A percentile compares a stretch with the other conserved stretches of the same genome.
Evolutionary conservation across 1,139 yeast species (phyloP).

Genomic region (Geotrichum citri-aurantii): DNA sequence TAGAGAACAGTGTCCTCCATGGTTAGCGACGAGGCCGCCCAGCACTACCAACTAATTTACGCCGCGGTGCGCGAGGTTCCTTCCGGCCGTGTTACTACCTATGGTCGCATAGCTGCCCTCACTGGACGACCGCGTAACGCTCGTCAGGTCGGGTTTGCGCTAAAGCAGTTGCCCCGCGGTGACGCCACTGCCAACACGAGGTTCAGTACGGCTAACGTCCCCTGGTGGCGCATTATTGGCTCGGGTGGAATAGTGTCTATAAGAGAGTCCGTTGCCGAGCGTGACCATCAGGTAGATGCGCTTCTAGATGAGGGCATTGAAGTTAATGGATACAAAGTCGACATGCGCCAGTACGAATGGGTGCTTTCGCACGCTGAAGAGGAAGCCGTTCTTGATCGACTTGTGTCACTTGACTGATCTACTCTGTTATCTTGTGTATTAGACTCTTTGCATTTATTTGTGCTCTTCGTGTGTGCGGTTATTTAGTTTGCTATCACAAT

Average conservation of each 20-base stretch:
- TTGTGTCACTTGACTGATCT: background rate
- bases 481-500: no score
- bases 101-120: constrained; percentile 60
- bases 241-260: constrained; percentile 58
- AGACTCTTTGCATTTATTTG: background rate
- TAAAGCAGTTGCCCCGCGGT: constrained; percentile 45
- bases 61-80: constrained; percentile 52
- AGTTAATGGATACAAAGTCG: constrained; percentile 38
- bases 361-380: constrained; percentile 41
- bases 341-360: constrained; percentile 56
- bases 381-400: constrained; percentile 3
- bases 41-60: constrained; percentile 60
- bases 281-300: constrained; percentile 43
- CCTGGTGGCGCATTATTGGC: constrained; percentile 78
- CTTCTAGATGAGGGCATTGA: constrained; percentile 50
- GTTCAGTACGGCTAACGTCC: constrained; percentile 42
- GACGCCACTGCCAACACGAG: constrained; percentile 19
- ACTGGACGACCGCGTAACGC: constrained; percentile 60
- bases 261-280: constrained; percentile 43
- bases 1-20: background rate
- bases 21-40: constrained; percentile 45
- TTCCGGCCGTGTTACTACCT: constrained; percentile 59
- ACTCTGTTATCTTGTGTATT: no score
- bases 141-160: constrained; percentile 66
- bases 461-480: no score